Evolutionary conservation across 352 stramenopile species (phyloP), one percentile per base, ranked within the genome.

Genomic region (Blastocystis sp.): DNA sequence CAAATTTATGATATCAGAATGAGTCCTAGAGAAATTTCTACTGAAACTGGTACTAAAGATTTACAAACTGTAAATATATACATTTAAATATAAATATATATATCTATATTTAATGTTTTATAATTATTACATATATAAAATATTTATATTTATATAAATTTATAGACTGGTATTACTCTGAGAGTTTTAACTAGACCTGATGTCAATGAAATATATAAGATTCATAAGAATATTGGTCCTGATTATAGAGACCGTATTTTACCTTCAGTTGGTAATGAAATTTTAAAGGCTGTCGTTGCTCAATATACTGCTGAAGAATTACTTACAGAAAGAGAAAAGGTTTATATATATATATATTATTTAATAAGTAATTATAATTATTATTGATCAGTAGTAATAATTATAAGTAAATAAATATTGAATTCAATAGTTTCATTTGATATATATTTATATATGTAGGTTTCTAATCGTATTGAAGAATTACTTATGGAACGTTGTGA

Each of bases 221-320:
- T 99, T 59, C 96, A 95, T 69, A 73, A 82, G 54, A 83, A 94
- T 73, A 85, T 98, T 65, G 91, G 91, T 54, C 72, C 77, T 0
- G 89, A 98, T 65, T 98, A 93, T 72, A 82, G 94, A 59, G 91
- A 99, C 70, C 84, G 91, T 39, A 92, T 99, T 43, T 76, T 99
- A 64, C 91, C 92, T 11, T 96, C 85, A n/a, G 88, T 99, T 57
- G 88, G 87, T 68, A 87, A 84, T 56, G 78, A 87, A 67, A 78
- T 88, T 18, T 70, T 88, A 41, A 89, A 88, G 70, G 73, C 76
- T 2, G 74, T 86, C 6, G 80, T 91, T 11, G 82, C 93, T 21
- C 88, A 99, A 75, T 98, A 96, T 77, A 94, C 98, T 70, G 91
- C 93, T 23, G 90, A 95, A 47, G 87, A 99, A 72, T 78, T 99